Conservation (phyloP, 1,139 yeast genomes). For the Wickerhamomyces sp. region DNA sequence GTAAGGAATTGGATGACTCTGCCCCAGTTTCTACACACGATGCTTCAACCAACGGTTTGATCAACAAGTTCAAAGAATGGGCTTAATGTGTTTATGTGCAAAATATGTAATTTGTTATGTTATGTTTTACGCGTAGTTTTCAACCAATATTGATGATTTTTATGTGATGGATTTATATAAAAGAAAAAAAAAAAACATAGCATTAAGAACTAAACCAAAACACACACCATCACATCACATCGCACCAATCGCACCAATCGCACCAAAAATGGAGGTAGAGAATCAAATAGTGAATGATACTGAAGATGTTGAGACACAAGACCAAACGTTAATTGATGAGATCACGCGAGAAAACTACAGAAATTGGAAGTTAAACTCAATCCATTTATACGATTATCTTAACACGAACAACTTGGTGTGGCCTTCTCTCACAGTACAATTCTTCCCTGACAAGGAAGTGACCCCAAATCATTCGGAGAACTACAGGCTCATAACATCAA, state of each 20-base stretch:
- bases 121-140: neutral
- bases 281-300: neutral
- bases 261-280: too few relatives aligned
- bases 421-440: constrained; percentile 79
- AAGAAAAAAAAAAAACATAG: too few relatives aligned
- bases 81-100: constrained; percentile 31
- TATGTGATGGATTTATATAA: too few relatives aligned
- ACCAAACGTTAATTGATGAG: constrained; percentile 1
- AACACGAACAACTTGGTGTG: constrained; percentile 72
- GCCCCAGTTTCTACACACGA: constrained; percentile 67
- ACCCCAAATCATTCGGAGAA: constrained; percentile 4
- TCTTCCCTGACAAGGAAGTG: constrained; percentile 49
- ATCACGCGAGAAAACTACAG: constrained; percentile 35
- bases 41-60: constrained; percentile 84
- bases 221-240: too few relatives aligned
- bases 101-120: neutral
- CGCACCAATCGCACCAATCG: too few relatives aligned
- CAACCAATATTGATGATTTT: too few relatives aligned
- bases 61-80: constrained; percentile 94
- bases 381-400: constrained; percentile 67
- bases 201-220: too few relatives aligned
- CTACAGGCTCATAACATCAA: constrained; percentile 55
- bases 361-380: constrained; percentile 72
- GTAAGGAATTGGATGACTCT: constrained; percentile 72
- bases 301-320: neutral